Evolutionary conservation across 1,284 basidiomycete species (phyloP).

Genomic region (Vanrija humicola): DNA sequence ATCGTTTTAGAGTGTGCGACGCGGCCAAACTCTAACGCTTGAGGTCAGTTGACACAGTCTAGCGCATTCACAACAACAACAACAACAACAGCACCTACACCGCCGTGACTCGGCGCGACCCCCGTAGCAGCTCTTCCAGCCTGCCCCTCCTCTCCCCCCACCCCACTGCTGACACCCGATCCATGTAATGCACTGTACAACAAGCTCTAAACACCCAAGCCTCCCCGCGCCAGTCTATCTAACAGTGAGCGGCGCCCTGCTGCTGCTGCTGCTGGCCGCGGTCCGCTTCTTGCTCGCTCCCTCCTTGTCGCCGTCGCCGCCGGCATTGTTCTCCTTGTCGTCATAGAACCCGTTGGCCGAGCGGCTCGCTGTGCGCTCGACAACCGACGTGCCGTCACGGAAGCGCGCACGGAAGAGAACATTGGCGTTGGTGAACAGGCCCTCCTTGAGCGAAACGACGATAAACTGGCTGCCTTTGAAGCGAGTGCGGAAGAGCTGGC

Average conservation of each 20-base stretch:
- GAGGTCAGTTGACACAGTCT: no score
- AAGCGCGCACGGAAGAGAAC: conserved; percentile 90
- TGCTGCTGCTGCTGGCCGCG: not conserved
- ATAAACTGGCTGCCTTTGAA: conserved; percentile 96
- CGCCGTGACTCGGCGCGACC: no score
- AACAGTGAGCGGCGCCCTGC: not conserved
- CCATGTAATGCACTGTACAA: not conserved
- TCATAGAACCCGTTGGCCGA: conserved; percentile 20
- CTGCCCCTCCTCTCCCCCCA: no score
- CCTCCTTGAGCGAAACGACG: conserved; percentile 95
- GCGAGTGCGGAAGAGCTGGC: conserved; percentile 90
- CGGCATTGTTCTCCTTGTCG: conserved; percentile 30
- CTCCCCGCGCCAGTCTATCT: not conserved
- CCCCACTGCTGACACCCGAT: no score
- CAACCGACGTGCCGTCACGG: conserved; percentile 85
- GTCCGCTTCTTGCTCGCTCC: not conserved
- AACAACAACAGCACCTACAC: no score
- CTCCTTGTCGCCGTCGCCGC: not conserved
- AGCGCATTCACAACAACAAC: no score
- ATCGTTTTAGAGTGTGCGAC: no score
- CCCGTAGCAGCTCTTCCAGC: no score
- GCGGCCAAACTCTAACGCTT: no score
- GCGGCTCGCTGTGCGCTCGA: conserved; percentile 56
- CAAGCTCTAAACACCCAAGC: not conserved
- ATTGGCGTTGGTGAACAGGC: conserved; percentile 95